Base-by-base conservation (phyloP, 768 basidiomycete genomes). In the Lentinula raphanica region DNA sequence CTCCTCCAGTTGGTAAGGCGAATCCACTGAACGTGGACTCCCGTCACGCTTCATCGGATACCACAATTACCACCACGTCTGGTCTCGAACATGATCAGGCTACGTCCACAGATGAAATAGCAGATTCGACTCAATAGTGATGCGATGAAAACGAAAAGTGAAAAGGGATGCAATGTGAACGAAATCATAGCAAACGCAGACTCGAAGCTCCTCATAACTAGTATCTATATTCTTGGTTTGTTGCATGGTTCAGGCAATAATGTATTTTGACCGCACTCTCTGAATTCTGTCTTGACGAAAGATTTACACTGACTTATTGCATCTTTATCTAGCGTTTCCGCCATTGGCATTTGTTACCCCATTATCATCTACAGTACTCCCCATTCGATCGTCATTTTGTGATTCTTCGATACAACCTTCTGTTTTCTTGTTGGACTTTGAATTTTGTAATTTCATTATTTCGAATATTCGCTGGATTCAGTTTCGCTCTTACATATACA, bases 301-400 rank as follows among this genome's bases (percentile, higher is more conserved):
- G 25, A 27, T 49, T 19, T 50, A 31, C 19, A 50, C n/a, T 50
- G 49, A 50, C 49, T 50, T 50, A 50, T 50, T 50, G 49, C 49
- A 50, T 50, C 36, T 21, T 49, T 1, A 23, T 23, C 25, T 23
- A 5, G n/a, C n/a, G n/a, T n/a, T n/a, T n/a, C n/a, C n/a, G n/a
- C n/a, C n/a, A n/a, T n/a, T 9, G 38, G 15, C 38, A 39, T 28
- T 13, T 48, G 2, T 11, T 28, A 46, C 21, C n/a, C 6, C 27
- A 13, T 25, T 21, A 19, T 46, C 8, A 15, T 23, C 27, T 8
- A 19, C 13, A 45, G 19, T 28, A 46, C 13, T 25, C 7, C 5
- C 21, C 27, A 7, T 46, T 5, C 44, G 8, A 25, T 17, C 11
- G 19, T n/a, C 6, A 40, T n/a, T 40, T 40, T 40, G n/a, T n/a